Evolutionary conservation across 306 rosid species (phyloP).

Genomic region (Lithocarpus polystachyus): DNA sequence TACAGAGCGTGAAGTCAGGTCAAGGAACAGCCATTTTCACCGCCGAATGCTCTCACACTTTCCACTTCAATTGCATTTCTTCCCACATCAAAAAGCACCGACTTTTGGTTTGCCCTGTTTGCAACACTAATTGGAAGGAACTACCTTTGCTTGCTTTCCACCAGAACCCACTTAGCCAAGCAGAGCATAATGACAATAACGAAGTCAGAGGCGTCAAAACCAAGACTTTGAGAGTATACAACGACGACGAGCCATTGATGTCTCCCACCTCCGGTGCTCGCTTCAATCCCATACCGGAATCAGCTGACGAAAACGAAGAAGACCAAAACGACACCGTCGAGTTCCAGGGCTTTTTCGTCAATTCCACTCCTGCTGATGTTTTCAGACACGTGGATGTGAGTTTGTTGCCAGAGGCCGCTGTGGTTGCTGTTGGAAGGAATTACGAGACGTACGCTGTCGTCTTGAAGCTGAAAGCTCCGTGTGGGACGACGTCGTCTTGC

Average conservation of each 20-base stretch:
- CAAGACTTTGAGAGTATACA: slow-evolving; percentile 53
- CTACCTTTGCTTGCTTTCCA: slow-evolving; percentile 57
- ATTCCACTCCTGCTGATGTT: slow-evolving; percentile 22
- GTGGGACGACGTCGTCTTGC: not conserved
- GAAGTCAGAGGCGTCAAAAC: slow-evolving; percentile 44
- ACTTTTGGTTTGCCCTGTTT: slow-evolving; percentile 64
- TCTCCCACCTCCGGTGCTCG: slow-evolving; percentile 63
- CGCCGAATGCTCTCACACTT: slow-evolving; percentile 90
- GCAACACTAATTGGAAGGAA: slow-evolving; percentile 77
- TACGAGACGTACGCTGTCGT: slow-evolving; percentile 69
- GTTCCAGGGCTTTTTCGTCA: slow-evolving; percentile 66
- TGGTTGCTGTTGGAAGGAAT: slow-evolving; percentile 59
- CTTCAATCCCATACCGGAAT: slow-evolving; percentile 90
- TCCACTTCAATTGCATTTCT: slow-evolving; percentile 86
- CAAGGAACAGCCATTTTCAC: slow-evolving; percentile 96
- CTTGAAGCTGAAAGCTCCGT: slow-evolving; percentile 61
- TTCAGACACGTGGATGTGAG: slow-evolving; percentile 39
- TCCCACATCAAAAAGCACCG: slow-evolving; percentile 60
- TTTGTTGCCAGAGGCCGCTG: slow-evolving; percentile 70
- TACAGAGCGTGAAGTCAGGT: slow-evolving; percentile 73
- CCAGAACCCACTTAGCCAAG: not conserved
- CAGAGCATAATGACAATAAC: not conserved
- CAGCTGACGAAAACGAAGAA: slow-evolving; percentile 61
- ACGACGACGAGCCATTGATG: slow-evolving; percentile 85
- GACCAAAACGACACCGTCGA: slow-evolving; percentile 39